A percentile compares a stretch with the other conserved stretches of the same genome.
Conservation (phyloP, 2,329 filamentous ascomycete genomes). For the Fusarium chlamydosporum region DNA sequence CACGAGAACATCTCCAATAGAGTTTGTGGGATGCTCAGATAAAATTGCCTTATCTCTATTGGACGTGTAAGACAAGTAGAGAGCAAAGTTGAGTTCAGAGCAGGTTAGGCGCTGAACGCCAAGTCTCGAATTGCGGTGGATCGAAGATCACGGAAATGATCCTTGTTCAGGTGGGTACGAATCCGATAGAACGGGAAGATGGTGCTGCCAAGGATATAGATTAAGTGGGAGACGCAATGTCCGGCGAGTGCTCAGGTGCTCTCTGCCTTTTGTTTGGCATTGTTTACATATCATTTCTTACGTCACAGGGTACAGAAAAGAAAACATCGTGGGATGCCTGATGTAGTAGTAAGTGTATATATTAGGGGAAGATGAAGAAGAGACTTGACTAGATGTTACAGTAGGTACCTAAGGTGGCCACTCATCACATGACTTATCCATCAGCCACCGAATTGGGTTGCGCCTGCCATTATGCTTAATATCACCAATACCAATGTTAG, state of each 20-base stretch:
- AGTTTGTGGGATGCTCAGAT: constrained; percentile 5
- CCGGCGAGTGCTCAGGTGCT: background rate
- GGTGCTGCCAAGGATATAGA: constrained; percentile 16
- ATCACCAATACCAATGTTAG: background rate
- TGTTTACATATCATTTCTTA: background rate
- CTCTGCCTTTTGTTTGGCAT: constrained; percentile 5
- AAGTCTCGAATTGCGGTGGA: constrained; percentile 39
- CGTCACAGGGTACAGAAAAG: background rate
- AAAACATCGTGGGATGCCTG: too few species aligned
- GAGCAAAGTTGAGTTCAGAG: background rate
- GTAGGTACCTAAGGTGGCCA: too few species aligned
- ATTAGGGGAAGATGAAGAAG: background rate
- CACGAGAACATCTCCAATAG: background rate
- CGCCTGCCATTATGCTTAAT: constrained; percentile 17
- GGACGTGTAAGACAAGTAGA: background rate
- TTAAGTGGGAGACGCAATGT: background rate
- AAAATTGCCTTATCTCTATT: constrained; percentile 7
- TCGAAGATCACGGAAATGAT: constrained; percentile 27
- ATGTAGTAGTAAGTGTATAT: too few species aligned
- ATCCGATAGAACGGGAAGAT: constrained; percentile 15
- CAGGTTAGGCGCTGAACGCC: constrained; percentile 25
- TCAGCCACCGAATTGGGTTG: background rate
- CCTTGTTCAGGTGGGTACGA: constrained; percentile 31
- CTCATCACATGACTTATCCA: constrained; percentile 18
- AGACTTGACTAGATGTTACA: too few species aligned